Evolutionary conservation across 306 rosid genomes (phyloP), one percentile per base, ranked within the genome.

Genomic region (Myrica gale): DNA sequence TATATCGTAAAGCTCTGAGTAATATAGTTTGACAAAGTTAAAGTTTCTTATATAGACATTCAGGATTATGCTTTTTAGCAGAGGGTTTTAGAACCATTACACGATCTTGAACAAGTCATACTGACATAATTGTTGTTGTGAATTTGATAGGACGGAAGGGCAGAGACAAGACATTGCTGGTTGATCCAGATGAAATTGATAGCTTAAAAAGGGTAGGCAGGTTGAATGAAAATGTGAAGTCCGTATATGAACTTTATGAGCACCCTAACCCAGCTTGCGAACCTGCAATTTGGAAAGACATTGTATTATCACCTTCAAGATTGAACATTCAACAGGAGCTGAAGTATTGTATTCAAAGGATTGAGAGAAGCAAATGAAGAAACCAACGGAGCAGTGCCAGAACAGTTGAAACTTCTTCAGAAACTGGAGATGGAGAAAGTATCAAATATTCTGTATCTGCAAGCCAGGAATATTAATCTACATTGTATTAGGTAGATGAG

Each of bases 61-160:
- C 44, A 61, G 68, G 68, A 61, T 3, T 65, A 65, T 63, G 16
- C 23, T n/a, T 21, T 66, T 11, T 43, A 39, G 21, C 69, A 42
- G 50, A 65, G n/a, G 23, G 70, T 65, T 6, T 7, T 3, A 23
- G 57, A 20, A 32, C 45, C 69, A 66, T 17, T 66, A 16, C n/a
- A 50, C 42, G 37, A 72, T 43, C 52, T 66, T n/a, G 42, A 32
- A 48, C 46, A 45, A 77, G 57, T 53, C 26, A 37, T 53, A 61
- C 71, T 84, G 62, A 90, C 62, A 42, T 68, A n/a, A 65, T 75
- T 60, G 74, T 9, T 76, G 26, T 72, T 84, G 66, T 80, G 75
- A 84, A 95, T 97, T 55, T 95, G 93, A 95, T 90, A 88, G 96
- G 96, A 75, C 92, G 97, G 97, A 92, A 95, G 78, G 97, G 90